Evolutionary conservation across 805 yeast genomes (phyloP).

Genomic region (Wickerhamomyces chambardii): DNA sequence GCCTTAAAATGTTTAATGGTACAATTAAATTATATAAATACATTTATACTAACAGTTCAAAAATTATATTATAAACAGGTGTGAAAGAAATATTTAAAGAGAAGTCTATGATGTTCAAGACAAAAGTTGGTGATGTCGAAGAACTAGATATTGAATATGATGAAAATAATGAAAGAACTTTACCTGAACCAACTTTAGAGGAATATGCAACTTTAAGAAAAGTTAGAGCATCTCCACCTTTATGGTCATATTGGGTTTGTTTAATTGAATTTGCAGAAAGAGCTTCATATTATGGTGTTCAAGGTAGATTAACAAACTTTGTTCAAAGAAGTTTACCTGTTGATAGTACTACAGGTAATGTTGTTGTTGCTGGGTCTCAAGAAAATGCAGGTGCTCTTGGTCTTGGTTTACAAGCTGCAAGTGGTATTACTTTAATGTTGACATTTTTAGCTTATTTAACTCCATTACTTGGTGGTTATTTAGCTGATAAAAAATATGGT

Average conservation of each 20-base stretch:
- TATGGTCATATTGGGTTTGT: constrained; percentile 41
- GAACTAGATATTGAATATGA: too few relatives aligned
- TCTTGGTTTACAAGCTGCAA: constrained; percentile 53
- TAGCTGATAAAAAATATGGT: constrained; percentile 71
- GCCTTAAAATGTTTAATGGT: too few relatives aligned
- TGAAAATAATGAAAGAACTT: constrained; percentile 45
- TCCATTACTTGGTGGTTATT: constrained; percentile 68
- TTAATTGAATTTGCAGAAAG: constrained; percentile 76
- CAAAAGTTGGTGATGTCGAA: too few relatives aligned
- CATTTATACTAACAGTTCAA: too few relatives aligned
- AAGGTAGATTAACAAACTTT: constrained; percentile 72
- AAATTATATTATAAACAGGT: too few relatives aligned
- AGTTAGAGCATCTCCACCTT: constrained; percentile 37
- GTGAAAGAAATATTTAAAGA: too few relatives aligned
- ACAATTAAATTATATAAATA: too few relatives aligned
- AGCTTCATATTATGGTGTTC: constrained; percentile 71
- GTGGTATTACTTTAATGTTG: constrained; percentile 65
- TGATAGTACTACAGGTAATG: constrained; percentile 27
- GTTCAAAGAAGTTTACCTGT: constrained; percentile 46
- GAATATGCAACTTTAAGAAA: constrained; percentile 24
- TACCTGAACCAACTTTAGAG: constrained; percentile 35
- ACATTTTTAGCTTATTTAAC: constrained; percentile 80
- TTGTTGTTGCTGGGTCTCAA: constrained; percentile 13
- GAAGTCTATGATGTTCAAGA: too few relatives aligned
- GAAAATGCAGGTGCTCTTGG: constrained; percentile 43